Conservation (phyloP, 345 rosid genomes). For the Gossypium sturtianum region DNA sequence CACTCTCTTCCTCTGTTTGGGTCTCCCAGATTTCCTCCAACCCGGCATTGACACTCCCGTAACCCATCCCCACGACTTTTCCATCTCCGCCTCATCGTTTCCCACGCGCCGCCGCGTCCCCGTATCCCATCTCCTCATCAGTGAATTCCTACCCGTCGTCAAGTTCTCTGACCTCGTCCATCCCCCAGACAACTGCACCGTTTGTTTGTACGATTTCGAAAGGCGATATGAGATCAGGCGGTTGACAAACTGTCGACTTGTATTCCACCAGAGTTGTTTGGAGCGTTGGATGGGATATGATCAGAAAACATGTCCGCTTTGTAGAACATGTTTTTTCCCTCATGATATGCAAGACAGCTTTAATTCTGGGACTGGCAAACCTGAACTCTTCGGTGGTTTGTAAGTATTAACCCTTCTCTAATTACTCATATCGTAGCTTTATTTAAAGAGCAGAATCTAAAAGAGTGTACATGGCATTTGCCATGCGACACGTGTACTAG, state of each 20-base stretch:
- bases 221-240: slow-evolving; percentile 12
- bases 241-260: slow-evolving; percentile 52
- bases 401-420: no score
- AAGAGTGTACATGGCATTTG: no score
- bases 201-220: background rate
- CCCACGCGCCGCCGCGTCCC: slow-evolving; percentile 22
- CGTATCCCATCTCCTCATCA: slow-evolving; percentile 38
- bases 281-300: slow-evolving; percentile 77
- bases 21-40: slow-evolving; percentile 63
- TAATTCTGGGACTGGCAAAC: slow-evolving; percentile 20
- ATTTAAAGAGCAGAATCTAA: no score
- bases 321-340: slow-evolving; percentile 50
- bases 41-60: slow-evolving; percentile 54
- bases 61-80: background rate
- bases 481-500: no score
- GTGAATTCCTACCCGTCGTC: slow-evolving; percentile 60
- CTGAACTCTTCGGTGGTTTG: slow-evolving; percentile 19
- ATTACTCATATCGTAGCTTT: no score
- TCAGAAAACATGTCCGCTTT: slow-evolving; percentile 16
- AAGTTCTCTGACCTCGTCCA: slow-evolving; percentile 29
- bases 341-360: slow-evolving; percentile 42
- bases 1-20: slow-evolving; percentile 42
- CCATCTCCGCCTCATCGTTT: background rate
- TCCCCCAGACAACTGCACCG: background rate
- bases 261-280: slow-evolving; percentile 37